Base-by-base conservation (phyloP, 2,329 filamentous ascomycete species). In the Leptographium lundbergii region DNA sequence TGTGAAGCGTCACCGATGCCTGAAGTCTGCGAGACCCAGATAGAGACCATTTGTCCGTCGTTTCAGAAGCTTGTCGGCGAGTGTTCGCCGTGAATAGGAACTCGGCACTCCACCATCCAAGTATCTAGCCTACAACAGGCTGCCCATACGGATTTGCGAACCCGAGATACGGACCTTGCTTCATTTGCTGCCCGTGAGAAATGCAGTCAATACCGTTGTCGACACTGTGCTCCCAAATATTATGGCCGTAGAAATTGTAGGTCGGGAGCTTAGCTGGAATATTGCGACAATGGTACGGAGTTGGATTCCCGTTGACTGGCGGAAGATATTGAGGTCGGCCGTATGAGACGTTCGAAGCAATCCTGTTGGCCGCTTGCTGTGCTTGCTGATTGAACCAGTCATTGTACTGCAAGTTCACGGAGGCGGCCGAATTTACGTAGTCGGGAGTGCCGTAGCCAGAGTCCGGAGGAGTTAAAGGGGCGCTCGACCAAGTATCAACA, bases 401-500 rank as follows among this genome's bases (percentile, higher is more conserved):
- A 29, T 80, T 77, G 68, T 83, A 83, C 42, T 74, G 77, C 25
- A 75, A 72, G 59, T 81, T 82, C 63, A 75, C 74, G 1, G 79
- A 77, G 0, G 79, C 74, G 4, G 80, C 77, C 50, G 80, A 82
- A 68, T 78, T 76, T 55, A 74, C 71, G 62, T 82, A 81, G 64
- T 84, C 81, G 5, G 81, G 81, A 0, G 81, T 84, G 51, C 80
- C 80, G 59, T 84, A 84, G 6, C 81, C 81, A 24, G 81, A 84
- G 62, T 84, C 81, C 1, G 81, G 81, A 2, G 81, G 81, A 0
- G 81, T 83, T 59, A 83, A 69, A 7, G 79, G 79, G 2, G 75
- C 75, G 14, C 69, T 61, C 7, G 66, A 63, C 74, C 74, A 73
- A 17, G 77, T 72, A 45, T 69, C 66, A 7, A 69, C 64, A 42